Base-by-base conservation (phyloP, 1,284 basidiomycete genomes). In the Psilocybe mexicana region DNA sequence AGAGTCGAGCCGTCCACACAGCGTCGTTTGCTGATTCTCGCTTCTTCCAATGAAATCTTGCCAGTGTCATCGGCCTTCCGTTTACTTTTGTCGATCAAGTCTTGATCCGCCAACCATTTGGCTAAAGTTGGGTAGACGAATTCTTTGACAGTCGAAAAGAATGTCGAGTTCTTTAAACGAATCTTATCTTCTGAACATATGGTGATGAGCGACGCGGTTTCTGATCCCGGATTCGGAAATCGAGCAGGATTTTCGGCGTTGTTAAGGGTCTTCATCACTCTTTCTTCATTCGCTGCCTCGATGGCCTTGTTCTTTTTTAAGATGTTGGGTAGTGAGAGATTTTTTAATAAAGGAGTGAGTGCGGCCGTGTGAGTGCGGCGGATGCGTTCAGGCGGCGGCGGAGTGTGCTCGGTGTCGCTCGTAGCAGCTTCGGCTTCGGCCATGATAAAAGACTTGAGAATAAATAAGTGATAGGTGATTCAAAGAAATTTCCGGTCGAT, bases 141-240 rank as follows among this genome's bases (percentile, higher is more conserved):
- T 14, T 58, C 45, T 12, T 28, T 7, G 12, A 57, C 23, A 0
- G 50, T 30, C 10, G 10, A 10, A 11, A 46, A 47, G 18, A 58
- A 58, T 4, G 50, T 38, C 2, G 56, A 35, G 14, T 47, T n/a
- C 18, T 43, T 52, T 6, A 58, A 12, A 28, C 51, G 6, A 14
- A 28, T 44, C 6, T 53, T n/a, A 24, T 58, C 44, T 24, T 18
- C 51, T 7, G 38, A 14, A 2, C 50, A 26, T 10, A 59, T 45
- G 2, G 52, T 59, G 14, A 59, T 49, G 6, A 59, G 40, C 4
- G 57, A 59, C 14, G 56, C 51, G 8, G 36, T 43, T 23, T 58
- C 56, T 5, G 56, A 58, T 4, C 56, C 50, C 2, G 28, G 14
- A 23, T 52, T 23, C 7, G 51, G 44, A 18, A 42, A 38, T 10